Base-by-base conservation (phyloP, 2,329 filamentous ascomycete genomes). In the Penicillium olsonii region DNA sequence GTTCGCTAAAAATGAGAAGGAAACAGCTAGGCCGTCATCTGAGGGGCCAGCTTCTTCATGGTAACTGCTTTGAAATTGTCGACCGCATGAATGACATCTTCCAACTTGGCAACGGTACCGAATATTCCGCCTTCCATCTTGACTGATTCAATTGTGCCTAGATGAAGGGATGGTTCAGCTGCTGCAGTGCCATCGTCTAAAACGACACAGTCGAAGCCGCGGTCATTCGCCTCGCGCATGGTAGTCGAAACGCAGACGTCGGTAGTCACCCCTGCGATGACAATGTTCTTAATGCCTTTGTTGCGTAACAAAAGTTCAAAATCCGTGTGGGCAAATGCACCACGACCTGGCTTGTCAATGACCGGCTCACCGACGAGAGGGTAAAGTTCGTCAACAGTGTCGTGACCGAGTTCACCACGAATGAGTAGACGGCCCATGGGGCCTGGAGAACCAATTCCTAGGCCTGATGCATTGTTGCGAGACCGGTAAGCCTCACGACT, bases 351-450 rank as follows among this genome's bases (percentile, higher is more conserved):
- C 61, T 82, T 82, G 62, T 82, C 79, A 37, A 83, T 75, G 8
- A 82, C 69, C 0, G 76, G 71, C 56, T 82, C 79, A 2, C 68
- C 68, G 2, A 66, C 64, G 14, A 75, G 46, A 12, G 79, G 79
- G 48, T 74, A 75, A 26, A 82, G 64, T 56, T 84, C 81, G 7
- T 75, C 67, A 15, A 84, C 74, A 24, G 78, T 82, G 39, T 80
- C 81, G 59, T 84, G 81, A 1, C 83, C 83, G 18, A 69, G 59
- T 57, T 84, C 78, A 1, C 83, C 82, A 17, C 82, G 77, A 19
- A 85, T 70, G 4, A 85, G 67, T 2, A 84, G 72, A n/a, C 78
- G 76, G 1, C 83, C 82, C 37, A 84, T 64, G 1, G 81, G 81
- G 0, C 82, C 82, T 12, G 53, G 65, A 10, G 76, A 74, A 3